Evolutionary conservation across 495 filamentous ascomycete species (phyloP).

Genomic region (Tuber aestivum): DNA sequence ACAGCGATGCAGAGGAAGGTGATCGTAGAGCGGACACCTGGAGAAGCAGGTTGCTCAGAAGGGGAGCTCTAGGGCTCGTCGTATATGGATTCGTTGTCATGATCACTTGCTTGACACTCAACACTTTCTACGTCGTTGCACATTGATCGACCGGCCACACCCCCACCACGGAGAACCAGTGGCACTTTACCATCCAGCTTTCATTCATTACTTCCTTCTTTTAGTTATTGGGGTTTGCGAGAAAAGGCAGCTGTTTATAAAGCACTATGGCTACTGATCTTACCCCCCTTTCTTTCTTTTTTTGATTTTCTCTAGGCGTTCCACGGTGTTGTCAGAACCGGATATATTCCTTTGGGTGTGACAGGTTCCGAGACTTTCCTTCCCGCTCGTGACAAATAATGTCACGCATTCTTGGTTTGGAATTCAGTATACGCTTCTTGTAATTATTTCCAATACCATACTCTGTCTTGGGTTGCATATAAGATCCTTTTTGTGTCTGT

Average conservation of each 20-base stretch:
- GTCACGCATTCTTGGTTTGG: neutral
- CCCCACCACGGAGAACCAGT: neutral
- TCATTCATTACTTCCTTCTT: neutral
- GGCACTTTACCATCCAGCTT: neutral
- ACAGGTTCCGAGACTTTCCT: neutral
- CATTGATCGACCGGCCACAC: slow-evolving; percentile 12
- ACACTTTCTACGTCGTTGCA: slow-evolving; percentile 55
- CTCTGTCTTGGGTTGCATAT: neutral
- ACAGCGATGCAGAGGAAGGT: slow-evolving; percentile 56
- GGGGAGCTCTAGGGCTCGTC: slow-evolving; percentile 65
- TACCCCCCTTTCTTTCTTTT: neutral
- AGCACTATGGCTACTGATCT: neutral
- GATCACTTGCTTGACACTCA: slow-evolving; percentile 78
- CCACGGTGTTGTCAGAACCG: neutral
- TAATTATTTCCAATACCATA: neutral
- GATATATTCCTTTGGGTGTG: neutral
- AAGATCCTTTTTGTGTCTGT: neutral
- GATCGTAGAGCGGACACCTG: slow-evolving; percentile 44
- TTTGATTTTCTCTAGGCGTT: slow-evolving; percentile 9
- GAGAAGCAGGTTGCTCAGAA: slow-evolving; percentile 56
- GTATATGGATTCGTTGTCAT: slow-evolving; percentile 84
- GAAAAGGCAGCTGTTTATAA: neutral
- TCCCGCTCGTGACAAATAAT: neutral
- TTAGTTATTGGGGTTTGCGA: neutral
- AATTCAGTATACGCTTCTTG: neutral